Conservation (phyloP, 768 basidiomycete genomes). For the Leccinum arenicola region DNA sequence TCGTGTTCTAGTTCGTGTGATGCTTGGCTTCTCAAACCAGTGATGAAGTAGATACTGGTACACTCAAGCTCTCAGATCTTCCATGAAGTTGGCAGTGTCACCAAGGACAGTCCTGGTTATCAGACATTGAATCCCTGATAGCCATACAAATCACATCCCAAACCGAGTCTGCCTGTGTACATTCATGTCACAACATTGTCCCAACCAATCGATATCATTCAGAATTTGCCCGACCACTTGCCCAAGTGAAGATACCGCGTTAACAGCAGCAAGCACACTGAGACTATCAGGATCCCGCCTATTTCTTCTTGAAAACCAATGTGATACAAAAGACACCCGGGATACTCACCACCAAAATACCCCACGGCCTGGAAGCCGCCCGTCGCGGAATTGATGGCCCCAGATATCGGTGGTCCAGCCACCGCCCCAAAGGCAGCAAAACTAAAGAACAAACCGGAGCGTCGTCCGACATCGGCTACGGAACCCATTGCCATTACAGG, state of each 20-base stretch:
- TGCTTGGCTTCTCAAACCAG: not conserved
- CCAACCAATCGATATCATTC: constrained; percentile 4
- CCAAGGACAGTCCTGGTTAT: too few species aligned
- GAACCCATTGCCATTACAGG: constrained; percentile 64
- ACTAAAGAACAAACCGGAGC: constrained; percentile 63
- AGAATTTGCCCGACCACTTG: constrained; percentile 42
- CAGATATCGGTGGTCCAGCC: constrained; percentile 71
- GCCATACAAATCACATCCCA: not conserved
- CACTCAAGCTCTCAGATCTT: too few species aligned
- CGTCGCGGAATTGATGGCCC: constrained; percentile 56
- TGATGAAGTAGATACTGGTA: not conserved
- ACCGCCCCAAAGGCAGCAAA: constrained; percentile 63
- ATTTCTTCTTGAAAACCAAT: not conserved
- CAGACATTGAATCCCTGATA: not conserved
- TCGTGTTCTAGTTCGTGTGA: not conserved
- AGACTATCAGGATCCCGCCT: constrained; percentile 41
- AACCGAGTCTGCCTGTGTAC: not conserved
- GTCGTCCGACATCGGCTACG: constrained; percentile 57
- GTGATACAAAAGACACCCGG: not conserved
- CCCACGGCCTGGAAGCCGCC: constrained; percentile 40
- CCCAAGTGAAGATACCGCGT: constrained; percentile 41
- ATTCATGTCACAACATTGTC: not conserved
- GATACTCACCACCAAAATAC: constrained; percentile 40
- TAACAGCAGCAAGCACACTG: constrained; percentile 40
- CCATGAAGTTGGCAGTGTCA: not conserved